These are phyloP conservation scores for Trichoderma gracile DNA, from an alignment of 2,329 filamentous ascomycete species.

Conservation along the genomic window DNA sequence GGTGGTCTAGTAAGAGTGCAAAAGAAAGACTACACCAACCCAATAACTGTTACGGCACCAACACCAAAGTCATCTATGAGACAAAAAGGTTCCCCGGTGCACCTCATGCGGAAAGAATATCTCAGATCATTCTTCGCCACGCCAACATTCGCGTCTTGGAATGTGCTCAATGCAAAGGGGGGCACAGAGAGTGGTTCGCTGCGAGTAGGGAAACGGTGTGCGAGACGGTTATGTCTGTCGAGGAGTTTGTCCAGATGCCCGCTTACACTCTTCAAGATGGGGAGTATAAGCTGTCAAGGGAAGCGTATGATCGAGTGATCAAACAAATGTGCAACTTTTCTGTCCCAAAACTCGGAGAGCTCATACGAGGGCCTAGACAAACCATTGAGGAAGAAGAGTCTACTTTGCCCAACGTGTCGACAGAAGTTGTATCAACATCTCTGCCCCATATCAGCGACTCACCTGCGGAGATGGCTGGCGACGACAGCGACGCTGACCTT, in stretches of 20 bases:
- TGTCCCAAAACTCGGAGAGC: not conserved
- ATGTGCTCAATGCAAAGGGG: conserved; percentile 5
- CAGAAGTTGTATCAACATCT: not conserved
- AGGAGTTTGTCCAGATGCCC: conserved; percentile 9
- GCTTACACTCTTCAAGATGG: conserved; percentile 6
- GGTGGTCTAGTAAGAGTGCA: conserved; percentile 8
- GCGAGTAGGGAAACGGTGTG: not conserved
- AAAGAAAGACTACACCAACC: not conserved
- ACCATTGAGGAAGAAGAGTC: not conserved
- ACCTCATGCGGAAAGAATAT: not conserved
- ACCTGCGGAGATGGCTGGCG: not conserved
- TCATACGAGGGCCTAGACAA: not conserved
- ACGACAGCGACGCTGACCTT: not conserved
- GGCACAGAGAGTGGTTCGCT: conserved; percentile 4
- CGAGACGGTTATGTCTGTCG: not conserved
- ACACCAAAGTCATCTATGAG: conserved; percentile 5
- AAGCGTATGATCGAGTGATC: conserved; percentile 1
- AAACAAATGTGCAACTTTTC: conserved; percentile 17
- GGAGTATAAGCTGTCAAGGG: conserved; percentile 7
- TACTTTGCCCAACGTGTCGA: not conserved
- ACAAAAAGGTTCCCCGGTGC: not conserved
- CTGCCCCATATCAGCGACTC: not conserved
- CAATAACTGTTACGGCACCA: conserved; percentile 6
- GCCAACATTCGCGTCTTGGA: conserved; percentile 4
- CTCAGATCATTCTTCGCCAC: not conserved